Base-by-base conservation (phyloP, 1,139 yeast species). In the Kluyveromyces marxianus region DNA sequence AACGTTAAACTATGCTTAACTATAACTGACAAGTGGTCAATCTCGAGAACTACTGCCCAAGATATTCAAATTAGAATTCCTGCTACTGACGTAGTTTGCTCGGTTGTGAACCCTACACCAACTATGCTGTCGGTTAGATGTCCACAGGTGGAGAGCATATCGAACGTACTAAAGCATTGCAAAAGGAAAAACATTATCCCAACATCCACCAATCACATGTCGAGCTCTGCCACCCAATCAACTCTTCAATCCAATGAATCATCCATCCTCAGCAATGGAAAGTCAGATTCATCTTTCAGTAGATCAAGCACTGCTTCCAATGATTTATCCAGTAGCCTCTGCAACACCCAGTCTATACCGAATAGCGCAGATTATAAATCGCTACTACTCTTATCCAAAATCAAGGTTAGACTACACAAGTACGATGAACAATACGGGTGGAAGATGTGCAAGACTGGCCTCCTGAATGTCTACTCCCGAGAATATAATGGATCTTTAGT, bases 21-120 rank as follows among this genome's bases (percentile, higher is more conserved):
- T 25, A 51, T 56, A 14, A 50, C 57, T 10, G 24, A 54, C 1
- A 43, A 41, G 14, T 59, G 65, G 54, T 60, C 55, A 38, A 51
- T 54, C 35, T 48, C 53, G 14, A 57, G 57, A 37, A 53, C 67
- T 21, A 58, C 67, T 5, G 62, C 63, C 2, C 62, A 58, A 48
- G 69, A 66, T 47, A 44, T 63, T 37, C 69, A 64, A 48, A 37
- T 64, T 25, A 44, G 50, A 21, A 48, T 64, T 31, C 59, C 66
- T 3, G 21, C 28, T 4, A 32, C 33, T 2, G 50, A 53, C 35
- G 38, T 53, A 14, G 25, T 57, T 8, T 44, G 45, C 7, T 48
- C 50, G 28, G 40, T 41, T 3, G 35, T 54, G 5, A 48, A 52
- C 10, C 41, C 41, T 2, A 49, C 36, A 4, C 44, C 45, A 10